Evolutionary conservation across 176 grass and related monocot genomes (phyloP).

Genomic region (Urochloa ruziziensis): DNA sequence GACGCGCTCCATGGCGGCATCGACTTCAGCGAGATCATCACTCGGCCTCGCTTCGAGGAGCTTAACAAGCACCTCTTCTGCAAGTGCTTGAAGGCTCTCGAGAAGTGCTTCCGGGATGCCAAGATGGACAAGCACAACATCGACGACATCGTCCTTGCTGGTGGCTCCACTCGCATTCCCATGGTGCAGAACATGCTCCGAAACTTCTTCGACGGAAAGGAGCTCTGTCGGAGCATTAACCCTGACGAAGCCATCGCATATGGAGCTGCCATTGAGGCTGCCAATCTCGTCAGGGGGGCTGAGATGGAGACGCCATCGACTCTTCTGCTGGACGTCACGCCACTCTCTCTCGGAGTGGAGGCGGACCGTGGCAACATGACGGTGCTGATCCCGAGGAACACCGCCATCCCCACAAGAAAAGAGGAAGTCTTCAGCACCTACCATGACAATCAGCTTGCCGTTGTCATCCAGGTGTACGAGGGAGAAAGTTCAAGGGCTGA

Average conservation of each 20-base stretch:
- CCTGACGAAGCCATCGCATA: conserved; percentile 50
- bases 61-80: conserved; percentile 40
- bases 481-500: too few relatives aligned
- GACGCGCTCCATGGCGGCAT: not conserved
- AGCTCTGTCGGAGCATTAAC: conserved; percentile 56
- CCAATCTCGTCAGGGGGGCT: not conserved
- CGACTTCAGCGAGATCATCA: conserved; percentile 35
- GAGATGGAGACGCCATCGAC: too few relatives aligned
- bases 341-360: too few relatives aligned
- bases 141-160: conserved; percentile 48
- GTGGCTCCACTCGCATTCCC: conserved; percentile 57
- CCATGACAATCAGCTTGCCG: too few relatives aligned
- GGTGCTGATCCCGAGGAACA: too few relatives aligned
- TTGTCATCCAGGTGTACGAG: too few relatives aligned
- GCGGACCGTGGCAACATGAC: too few relatives aligned
- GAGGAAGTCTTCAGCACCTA: too few relatives aligned
- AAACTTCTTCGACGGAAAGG: conserved; percentile 49
- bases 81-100: conserved; percentile 41
- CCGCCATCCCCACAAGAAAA: too few relatives aligned
- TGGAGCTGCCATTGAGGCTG: conserved; percentile 50
- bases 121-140: conserved; percentile 40
- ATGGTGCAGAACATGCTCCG: conserved; percentile 40
- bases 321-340: too few relatives aligned
- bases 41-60: conserved; percentile 47
- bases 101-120: conserved; percentile 47